Percentiles rank a stretch among this genome's conserved stretches.
Conservation (phyloP, 306 rosid species). For the Rosa rugosa region DNA sequence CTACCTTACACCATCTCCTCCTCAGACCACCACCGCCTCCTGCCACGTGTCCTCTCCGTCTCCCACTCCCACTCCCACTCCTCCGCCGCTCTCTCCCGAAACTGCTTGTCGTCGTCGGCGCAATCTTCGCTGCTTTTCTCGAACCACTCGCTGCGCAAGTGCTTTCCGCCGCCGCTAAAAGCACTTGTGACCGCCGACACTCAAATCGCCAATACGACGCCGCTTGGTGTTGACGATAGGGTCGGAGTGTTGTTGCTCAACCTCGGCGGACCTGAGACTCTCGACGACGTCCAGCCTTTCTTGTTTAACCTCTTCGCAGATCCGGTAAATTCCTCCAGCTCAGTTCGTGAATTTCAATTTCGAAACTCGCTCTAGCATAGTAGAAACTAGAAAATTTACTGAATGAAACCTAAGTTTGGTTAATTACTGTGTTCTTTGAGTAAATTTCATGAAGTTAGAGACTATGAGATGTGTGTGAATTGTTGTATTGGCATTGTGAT, state of each 20-base stretch:
- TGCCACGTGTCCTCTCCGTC: constrained; percentile 49
- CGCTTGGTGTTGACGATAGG: constrained; percentile 63
- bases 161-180: constrained; percentile 50
- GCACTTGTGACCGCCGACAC: constrained; percentile 60
- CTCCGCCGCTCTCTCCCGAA: constrained; percentile 48
- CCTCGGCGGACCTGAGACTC: constrained; percentile 97
- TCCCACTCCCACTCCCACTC: constrained; percentile 66
- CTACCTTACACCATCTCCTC: constrained; percentile 31
- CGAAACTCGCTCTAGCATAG: background rate
- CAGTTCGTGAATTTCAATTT: background rate
- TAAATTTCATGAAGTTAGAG: background rate
- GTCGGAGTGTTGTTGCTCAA: constrained; percentile 86
- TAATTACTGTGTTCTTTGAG: background rate
- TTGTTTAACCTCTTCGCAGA: constrained; percentile 96
- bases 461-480: background rate
- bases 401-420: background rate
- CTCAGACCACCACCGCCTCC: constrained; percentile 43
- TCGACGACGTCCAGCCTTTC: constrained; percentile 96
- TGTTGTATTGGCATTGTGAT: background rate
- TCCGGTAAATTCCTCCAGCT: constrained; percentile 51
- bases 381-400: background rate
- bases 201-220: constrained; percentile 43
- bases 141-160: constrained; percentile 34
- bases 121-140: constrained; percentile 43
- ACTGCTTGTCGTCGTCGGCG: constrained; percentile 33